These are phyloP conservation scores for Thuidium tamariscinum DNA, from an alignment of 225 moss, liverwort and hornwort genomes.

Conservation along the genomic window DNA sequence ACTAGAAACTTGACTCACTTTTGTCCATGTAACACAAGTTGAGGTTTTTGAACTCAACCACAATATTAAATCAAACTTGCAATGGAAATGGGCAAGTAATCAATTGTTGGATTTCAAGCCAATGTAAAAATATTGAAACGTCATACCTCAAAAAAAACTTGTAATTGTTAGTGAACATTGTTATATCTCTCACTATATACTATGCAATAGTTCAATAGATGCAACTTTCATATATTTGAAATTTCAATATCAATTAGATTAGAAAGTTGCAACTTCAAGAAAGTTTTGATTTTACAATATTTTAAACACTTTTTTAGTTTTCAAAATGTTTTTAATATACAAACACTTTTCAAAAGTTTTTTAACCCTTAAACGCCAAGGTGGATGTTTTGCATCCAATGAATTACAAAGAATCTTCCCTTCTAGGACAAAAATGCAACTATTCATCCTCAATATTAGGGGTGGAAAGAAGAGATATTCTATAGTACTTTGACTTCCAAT, in stretches of 20 bases:
- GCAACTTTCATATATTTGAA: background rate
- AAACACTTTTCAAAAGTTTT: fast-evolving
- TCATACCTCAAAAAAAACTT: fast-evolving
- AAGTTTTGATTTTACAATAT: background rate
- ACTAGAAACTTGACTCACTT: background rate
- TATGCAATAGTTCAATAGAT: fast-evolving
- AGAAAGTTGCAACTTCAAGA: background rate
- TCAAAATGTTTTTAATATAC: background rate
- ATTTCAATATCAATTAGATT: fast-evolving
- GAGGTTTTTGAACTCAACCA: background rate
- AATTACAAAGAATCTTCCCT: no score
- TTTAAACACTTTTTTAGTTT: background rate
- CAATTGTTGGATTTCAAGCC: fast-evolving
- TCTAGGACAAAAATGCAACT: no score
- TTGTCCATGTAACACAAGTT: background rate
- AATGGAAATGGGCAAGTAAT: fast-evolving
- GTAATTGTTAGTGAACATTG: background rate
- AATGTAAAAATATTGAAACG: background rate
- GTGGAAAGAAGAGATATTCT: no score
- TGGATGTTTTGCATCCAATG: no score
- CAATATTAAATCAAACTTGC: background rate
- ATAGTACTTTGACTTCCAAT: no score
- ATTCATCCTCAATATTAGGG: no score
- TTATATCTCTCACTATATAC: fast-evolving
- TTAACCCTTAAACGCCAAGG: no score